Percentiles rank a stretch among this genome's conserved stretches.
These are phyloP conservation scores for Cinnamomum chago DNA, from an alignment of 164 flowering plant species.

Conservation along the genomic window DNA sequence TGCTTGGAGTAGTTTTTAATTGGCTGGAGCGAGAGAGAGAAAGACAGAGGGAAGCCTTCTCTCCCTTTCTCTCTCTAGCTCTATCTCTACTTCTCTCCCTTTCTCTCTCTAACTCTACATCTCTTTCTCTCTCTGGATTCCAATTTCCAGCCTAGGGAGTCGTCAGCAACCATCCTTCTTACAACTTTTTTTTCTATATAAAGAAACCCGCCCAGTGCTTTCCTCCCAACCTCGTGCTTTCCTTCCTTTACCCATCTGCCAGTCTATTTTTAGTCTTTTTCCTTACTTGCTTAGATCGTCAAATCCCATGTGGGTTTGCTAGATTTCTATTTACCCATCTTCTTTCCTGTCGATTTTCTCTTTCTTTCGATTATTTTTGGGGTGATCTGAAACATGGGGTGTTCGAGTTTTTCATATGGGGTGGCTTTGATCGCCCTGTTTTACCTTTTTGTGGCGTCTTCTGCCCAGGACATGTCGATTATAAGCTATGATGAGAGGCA, in stretches of 20 bases:
- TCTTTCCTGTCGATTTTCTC: neutral
- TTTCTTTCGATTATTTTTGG: neutral
- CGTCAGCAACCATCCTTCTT: neutral
- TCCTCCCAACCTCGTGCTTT: neutral
- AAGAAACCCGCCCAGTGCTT: neutral
- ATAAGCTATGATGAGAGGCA: constrained; percentile 14
- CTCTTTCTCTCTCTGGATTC: neutral
- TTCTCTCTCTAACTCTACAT: neutral
- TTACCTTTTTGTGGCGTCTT: constrained; percentile 14
- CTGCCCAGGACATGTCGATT: constrained; percentile 38
- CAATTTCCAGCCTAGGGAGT: neutral
- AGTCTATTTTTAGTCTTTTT: neutral
- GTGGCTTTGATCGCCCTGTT: neutral
- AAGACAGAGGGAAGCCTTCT: neutral
- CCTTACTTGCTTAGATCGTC: neutral
- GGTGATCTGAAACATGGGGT: neutral
- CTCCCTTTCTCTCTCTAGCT: neutral
- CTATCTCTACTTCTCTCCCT: neutral
- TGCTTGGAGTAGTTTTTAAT: neutral
- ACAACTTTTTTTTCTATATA: neutral
- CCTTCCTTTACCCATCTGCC: neutral
- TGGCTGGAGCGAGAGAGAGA: neutral
- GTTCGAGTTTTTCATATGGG: neutral
- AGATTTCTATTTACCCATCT: neutral
- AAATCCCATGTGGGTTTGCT: neutral